These are phyloP conservation scores for Penicillium nucicola DNA, from an alignment of 495 filamentous ascomycete species.

Conservation along the genomic window DNA sequence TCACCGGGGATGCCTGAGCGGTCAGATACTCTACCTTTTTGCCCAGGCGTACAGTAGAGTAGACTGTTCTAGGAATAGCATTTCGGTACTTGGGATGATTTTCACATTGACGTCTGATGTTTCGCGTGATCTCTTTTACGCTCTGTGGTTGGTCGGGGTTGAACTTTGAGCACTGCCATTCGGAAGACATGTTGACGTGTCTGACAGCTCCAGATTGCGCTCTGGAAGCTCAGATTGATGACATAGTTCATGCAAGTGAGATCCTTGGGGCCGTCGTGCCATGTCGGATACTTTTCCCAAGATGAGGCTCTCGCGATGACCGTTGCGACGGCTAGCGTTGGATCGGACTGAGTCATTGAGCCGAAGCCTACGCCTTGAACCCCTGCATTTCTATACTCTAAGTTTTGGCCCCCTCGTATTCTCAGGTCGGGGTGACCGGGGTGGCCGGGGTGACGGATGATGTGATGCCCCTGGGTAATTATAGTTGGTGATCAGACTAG, in stretches of 20 bases:
- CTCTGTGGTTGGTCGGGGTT: background rate
- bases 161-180: constrained; percentile 4
- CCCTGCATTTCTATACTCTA: background rate
- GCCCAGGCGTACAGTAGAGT: too few relatives aligned
- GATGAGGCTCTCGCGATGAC: constrained; percentile 5
- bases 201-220: constrained; percentile 2
- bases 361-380: background rate
- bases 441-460: too few relatives aligned
- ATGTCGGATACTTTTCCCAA: background rate
- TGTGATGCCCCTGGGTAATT: too few relatives aligned
- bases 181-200: constrained; percentile 16
- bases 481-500: too few relatives aligned
- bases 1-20: background rate
- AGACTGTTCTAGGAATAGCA: background rate
- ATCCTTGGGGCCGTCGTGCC: background rate
- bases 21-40: background rate
- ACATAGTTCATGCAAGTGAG: constrained; percentile 6
- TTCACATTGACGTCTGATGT: background rate
- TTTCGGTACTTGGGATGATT: background rate
- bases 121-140: background rate
- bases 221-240: background rate
- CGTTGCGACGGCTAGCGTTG: background rate
- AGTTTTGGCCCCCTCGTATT: too few relatives aligned
- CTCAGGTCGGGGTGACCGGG: too few relatives aligned
- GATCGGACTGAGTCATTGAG: background rate